Evolutionary conservation across 495 filamentous ascomycete species (phyloP), one percentile per base, ranked within the genome.

Genomic region (Aspergillus bridgeri): DNA sequence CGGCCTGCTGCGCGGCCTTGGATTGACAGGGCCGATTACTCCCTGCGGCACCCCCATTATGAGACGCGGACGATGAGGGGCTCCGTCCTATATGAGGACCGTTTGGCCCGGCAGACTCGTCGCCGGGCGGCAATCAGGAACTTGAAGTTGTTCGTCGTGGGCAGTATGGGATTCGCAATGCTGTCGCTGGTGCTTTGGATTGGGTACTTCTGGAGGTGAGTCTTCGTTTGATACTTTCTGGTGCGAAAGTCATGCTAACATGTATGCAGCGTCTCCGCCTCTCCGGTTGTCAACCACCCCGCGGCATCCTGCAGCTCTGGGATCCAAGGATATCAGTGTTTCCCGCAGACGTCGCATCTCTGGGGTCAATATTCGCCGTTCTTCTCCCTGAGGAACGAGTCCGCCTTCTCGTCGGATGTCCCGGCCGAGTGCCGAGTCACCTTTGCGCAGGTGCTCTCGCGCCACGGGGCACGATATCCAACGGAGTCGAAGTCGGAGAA

Each of bases 341-440:
- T 76, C 33, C 57, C 77, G 9, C 53, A 77, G 17, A 75, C 87
- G 45, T 82, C 89, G 4, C 90, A 88, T 58, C 81, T 71, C 56
- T 95, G 90, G 91, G 91, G 91, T 53, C 89, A 91, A 65, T 94
- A 96, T 70, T 89, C 89, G 20, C 90, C 91, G 15, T 92, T 83
- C 69, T 95, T 88, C 75, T 79, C 83, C 0, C 83, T 92, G 3
- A 60, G 62, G 2, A 57, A 65, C 2, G 80, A 84, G 22, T 88
- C 89, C 0, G 68, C 81, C 6, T 78, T 90, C 44, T 74, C 81
- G 4, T 58, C 77, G 2, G 68, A 73, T 0, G 63, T 88, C 5
- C 90, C 90, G 1, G 42, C 73, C 3, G 72, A 73, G 23, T 96
- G 91, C 75, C 69, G 81, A 47, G 66, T 93, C 58, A 91, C 84